phyloP scores from a whole-genome alignment of 2,329 filamentous ascomycete genomes.

The Graphilbum fragrans region DNA sequence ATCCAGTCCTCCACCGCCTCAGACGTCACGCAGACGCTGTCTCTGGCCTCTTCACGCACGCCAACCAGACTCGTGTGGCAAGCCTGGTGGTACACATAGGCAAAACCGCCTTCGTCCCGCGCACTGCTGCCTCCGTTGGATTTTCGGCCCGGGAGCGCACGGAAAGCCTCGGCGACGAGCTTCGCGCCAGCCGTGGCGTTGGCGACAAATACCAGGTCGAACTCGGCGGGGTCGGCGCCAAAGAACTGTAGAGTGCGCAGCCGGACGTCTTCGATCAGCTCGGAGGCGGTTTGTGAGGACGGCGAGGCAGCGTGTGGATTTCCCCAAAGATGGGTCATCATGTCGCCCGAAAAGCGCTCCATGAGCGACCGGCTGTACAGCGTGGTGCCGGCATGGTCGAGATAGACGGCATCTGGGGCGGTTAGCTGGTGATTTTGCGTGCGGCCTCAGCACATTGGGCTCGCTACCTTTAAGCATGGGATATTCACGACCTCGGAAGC shows the following conservation, averaged over 20 bases:
- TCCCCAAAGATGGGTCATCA: slow-evolving; percentile 69
- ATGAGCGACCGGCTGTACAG: slow-evolving; percentile 70
- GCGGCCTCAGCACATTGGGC: too few species aligned
- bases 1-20: slow-evolving; percentile 55
- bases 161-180: slow-evolving; percentile 66
- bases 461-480: slow-evolving; percentile 64
- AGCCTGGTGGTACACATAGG: slow-evolving; percentile 72
- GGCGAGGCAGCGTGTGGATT: slow-evolving; percentile 84
- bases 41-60: slow-evolving; percentile 56
- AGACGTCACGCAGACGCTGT: slow-evolving; percentile 56
- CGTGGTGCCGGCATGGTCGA: slow-evolving; percentile 94
- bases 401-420: slow-evolving; percentile 70
- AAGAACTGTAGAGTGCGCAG: slow-evolving; percentile 63
- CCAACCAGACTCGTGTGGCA: slow-evolving; percentile 83
- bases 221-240: slow-evolving; percentile 66
- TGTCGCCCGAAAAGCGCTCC: slow-evolving; percentile 65
- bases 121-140: not conserved
- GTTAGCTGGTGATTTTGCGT: too few species aligned
- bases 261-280: slow-evolving; percentile 64
- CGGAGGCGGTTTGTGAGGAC: slow-evolving; percentile 66
- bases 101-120: slow-evolving; percentile 31
- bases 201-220: slow-evolving; percentile 81
- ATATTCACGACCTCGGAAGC: slow-evolving; percentile 47
- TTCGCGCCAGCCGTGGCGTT: slow-evolving; percentile 91
- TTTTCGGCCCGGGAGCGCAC: slow-evolving; percentile 38